Evolutionary conservation across 331 rosid species (phyloP).

Genomic region (Spiraea crenata): DNA sequence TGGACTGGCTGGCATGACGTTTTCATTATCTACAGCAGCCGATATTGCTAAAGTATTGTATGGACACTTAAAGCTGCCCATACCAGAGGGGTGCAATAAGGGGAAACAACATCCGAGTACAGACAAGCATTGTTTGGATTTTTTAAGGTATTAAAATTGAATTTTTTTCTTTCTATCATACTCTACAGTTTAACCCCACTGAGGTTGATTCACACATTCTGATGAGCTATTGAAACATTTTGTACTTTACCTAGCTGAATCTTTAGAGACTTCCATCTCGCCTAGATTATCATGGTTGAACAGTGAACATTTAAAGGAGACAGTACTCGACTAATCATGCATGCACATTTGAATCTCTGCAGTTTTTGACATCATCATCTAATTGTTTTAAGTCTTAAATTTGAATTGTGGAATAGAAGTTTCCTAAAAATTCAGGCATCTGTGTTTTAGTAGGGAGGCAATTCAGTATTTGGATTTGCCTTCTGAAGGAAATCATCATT

Average conservation of each 20-base stretch:
- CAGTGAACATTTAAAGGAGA: not conserved
- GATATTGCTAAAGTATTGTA: constrained; percentile 81
- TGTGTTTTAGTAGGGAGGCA: too few relatives aligned
- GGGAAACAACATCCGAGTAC: constrained; percentile 93
- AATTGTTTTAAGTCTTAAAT: too few relatives aligned
- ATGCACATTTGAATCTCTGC: not conserved
- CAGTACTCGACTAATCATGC: not conserved
- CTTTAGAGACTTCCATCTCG: not conserved
- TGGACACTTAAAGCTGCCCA: constrained; percentile 75
- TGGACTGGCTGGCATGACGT: constrained; percentile 72
- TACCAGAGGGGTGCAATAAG: constrained; percentile 68
- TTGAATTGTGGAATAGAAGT: too few relatives aligned
- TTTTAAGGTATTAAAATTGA: constrained; percentile 57
- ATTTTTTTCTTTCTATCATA: constrained; percentile 13
- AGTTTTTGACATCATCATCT: not conserved
- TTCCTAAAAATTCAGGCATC: too few relatives aligned
- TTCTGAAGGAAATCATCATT: too few relatives aligned
- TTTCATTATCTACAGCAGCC: constrained; percentile 78
- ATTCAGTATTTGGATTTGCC: too few relatives aligned
- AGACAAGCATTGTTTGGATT: constrained; percentile 84
- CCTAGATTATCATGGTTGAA: not conserved
- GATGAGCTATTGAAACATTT: constrained; percentile 12
- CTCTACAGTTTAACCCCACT: constrained; percentile 5
- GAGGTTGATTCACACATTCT: constrained; percentile 11
- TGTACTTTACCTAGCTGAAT: not conserved